Percentiles rank a stretch among this genome's conserved stretches.
Evolutionary conservation across 2,329 filamentous ascomycete species (phyloP).

Genomic region (Hypoxylon sp.): DNA sequence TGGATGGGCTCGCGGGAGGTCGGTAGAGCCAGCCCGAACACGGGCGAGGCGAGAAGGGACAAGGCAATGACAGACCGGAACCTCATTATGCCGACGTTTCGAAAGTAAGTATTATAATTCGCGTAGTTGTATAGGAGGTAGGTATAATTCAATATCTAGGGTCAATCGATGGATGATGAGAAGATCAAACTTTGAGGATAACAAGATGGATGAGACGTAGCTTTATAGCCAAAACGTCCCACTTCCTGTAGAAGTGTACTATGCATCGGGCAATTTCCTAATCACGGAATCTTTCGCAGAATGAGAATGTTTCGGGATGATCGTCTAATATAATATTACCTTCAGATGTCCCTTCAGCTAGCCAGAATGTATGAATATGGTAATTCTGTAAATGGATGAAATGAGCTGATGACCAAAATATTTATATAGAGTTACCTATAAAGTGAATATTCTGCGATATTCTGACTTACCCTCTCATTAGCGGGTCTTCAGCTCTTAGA

Average conservation of each 20-base stretch:
- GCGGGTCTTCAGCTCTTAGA: not conserved
- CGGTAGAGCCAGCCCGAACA: conserved; percentile 2
- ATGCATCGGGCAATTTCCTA: not conserved
- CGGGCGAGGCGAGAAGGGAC: conserved; percentile 1
- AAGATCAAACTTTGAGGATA: not conserved
- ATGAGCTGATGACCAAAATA: not conserved
- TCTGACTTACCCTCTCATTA: too few relatives aligned
- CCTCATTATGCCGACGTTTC: not conserved
- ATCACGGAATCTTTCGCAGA: not conserved
- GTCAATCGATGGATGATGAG: not conserved
- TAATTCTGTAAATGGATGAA: not conserved
- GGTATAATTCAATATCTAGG: not conserved
- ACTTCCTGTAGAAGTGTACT: not conserved
- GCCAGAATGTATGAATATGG: not conserved
- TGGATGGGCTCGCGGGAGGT: not conserved
- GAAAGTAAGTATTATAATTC: not conserved
- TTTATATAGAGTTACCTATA: not conserved
- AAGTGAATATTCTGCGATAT: conserved; percentile 2
- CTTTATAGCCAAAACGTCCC: not conserved
- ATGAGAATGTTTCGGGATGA: not conserved
- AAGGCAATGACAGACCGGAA: conserved; percentile 4
- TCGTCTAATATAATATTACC: not conserved
- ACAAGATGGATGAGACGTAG: not conserved
- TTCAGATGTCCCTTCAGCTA: not conserved
- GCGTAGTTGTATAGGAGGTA: not conserved